Evolutionary conservation across 441 rosid genomes (phyloP), one percentile per base, ranked within the genome.

Genomic region (Metrosideros polymorpha): DNA sequence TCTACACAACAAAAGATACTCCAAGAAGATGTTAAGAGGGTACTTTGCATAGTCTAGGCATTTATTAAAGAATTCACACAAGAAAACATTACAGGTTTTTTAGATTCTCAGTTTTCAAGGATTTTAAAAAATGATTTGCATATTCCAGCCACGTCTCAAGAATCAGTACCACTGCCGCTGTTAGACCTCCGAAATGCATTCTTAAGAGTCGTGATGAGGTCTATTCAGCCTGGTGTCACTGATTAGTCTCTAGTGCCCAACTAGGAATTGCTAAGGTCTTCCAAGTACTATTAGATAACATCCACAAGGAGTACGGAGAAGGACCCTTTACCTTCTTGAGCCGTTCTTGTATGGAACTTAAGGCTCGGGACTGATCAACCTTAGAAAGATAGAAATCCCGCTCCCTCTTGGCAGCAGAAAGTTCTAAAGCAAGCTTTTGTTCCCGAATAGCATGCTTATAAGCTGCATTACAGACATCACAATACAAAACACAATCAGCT

Each of bases 351-450:
- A 95, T 96, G 66, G 95, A 91, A 42, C 85, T 92, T 92, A 92
- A 85, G 52, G 97, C 98, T 82, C 91, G 94, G 5, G 98, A 92
- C 85, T 94, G 86, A 32, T 98, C 99, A 84, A 98, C 95, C 89
- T 93, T 96, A 35, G 94, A 77, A 83, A 95, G 92, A 91, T 95
- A 95, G 91, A 96, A 93, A 92, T 98, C 99, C 30, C 93, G 90
- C 87, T 97, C 99, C 86, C 98, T 93, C 91, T 91, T 97, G 39
- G 99, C 99, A 90, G 98, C 98, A 84, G 98, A 92, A 82, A 95
- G 56, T 90, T 95, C 99, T 89, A 97, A 86, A 79, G 94, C 93
- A 43, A 96, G 91, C 89, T 93, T 97, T 92, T 96, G 99, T 90
- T 95, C 94, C 87, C 97, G 83, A 77, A 92, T 54, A 82, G 98